Base-by-base conservation (phyloP, 768 basidiomycete genomes). In the Boletus pseudopeckii region DNA sequence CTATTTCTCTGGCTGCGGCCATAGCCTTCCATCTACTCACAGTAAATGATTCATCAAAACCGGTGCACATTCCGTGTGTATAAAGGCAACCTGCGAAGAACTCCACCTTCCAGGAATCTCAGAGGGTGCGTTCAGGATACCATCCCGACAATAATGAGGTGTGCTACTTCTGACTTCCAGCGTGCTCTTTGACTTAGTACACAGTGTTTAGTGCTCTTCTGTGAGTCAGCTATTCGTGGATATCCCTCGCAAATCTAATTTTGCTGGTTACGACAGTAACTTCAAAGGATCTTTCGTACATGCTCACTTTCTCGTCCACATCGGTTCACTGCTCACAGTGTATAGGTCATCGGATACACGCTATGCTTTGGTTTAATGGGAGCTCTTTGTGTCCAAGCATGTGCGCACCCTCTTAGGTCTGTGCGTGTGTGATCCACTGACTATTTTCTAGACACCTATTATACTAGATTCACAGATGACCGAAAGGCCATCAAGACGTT, bases 381-480 rank as follows among this genome's bases (percentile, higher is more conserved):
- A 32, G 30, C 30, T 32, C 30, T 32, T 32, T 9, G 7, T 11
- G 30, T 32, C 30, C 30, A 32, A 28, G 28, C 28, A 28, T 28
- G 28, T 28, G 8, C 8, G 28, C 28, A 2, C 28, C 28, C 28
- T 28, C 28, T 28, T 28, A 28, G 28, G 28, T 28, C 8, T 8
- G 28, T 9, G 28, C 28, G 28, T 28, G 4, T 28, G 28, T 28
- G 28, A 28, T 9, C 28, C 28, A 28, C 8, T 28, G 28, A 28
- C 17, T n/a, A 26, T 32, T 14, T 17, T 26, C 11, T n/a, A 65
- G 63, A 56, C 30, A 39, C 64, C 34, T 64, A 65, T 39, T 64
- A 48, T 44, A 52, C 45, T 8, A 51, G 52, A 52, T 64, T 65
- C 20, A n/a, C 48, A 17, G 57, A 59, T 20, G 63, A 65, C 24